Evolutionary conservation across 768 basidiomycete genomes (phyloP).

Genomic region (Kwoniella heveanensis): DNA sequence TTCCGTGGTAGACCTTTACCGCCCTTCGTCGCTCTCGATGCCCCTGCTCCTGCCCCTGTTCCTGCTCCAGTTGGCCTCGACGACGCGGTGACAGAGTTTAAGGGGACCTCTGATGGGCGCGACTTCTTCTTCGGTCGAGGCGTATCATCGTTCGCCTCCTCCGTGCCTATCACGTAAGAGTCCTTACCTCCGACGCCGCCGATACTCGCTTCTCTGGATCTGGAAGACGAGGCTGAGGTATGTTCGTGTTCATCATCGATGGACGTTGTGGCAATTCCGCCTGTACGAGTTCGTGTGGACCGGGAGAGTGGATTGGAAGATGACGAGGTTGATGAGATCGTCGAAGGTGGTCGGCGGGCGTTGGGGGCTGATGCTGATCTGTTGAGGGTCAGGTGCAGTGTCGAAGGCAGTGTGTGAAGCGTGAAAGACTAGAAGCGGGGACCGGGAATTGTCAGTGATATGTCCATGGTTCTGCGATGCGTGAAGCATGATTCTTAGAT

Average conservation of each 20-base stretch:
- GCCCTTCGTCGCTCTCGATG: slow-evolving; percentile 7
- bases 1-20: slow-evolving; percentile 28
- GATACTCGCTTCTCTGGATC: background rate
- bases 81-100: too few species aligned
- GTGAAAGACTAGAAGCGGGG: slow-evolving; percentile 39
- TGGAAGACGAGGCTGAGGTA: background rate
- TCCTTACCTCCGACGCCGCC: background rate
- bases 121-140: slow-evolving; percentile 14
- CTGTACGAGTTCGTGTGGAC: background rate
- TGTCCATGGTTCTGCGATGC: too few species aligned
- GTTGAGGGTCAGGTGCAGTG: slow-evolving; percentile 39
- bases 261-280: background rate
- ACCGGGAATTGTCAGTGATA: too few species aligned
- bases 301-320: slow-evolving; percentile 16
- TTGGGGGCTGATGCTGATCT: slow-evolving; percentile 26
- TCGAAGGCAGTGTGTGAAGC: slow-evolving; percentile 35
- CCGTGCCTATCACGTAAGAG: background rate
- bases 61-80: too few species aligned
- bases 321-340: slow-evolving; percentile 16
- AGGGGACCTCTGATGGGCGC: slow-evolving; percentile 3
- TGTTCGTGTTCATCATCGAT: background rate
- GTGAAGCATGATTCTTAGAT: too few species aligned
- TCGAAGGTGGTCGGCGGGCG: slow-evolving; percentile 4
- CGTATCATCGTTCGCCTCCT: background rate
- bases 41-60: too few species aligned